phyloP scores from a whole-genome alignment of 83 land plant genomes.

The Picea engelmannii region DNA sequence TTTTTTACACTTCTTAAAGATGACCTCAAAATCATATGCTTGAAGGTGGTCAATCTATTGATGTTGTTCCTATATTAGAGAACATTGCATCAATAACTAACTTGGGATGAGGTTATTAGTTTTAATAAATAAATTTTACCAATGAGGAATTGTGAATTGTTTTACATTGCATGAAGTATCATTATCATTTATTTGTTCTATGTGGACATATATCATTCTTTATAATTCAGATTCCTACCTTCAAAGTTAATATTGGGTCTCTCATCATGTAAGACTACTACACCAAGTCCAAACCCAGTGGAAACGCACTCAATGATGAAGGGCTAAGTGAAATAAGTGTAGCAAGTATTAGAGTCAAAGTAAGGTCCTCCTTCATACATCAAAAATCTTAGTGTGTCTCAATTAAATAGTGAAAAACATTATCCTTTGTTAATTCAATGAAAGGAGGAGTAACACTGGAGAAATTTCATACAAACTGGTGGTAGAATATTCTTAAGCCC shows the following conservation, averaged over 20 bases:
- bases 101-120: not conserved
- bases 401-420: not conserved
- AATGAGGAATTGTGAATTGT: too few relatives aligned
- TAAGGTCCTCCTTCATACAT: not conserved
- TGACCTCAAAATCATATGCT: too few relatives aligned
- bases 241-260: not conserved
- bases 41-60: not conserved
- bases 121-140: too few relatives aligned
- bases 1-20: too few relatives aligned
- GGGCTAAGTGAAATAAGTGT: too few relatives aligned
- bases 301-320: too few relatives aligned
- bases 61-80: not conserved
- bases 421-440: not conserved
- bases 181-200: too few relatives aligned
- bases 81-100: not conserved
- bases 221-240: not conserved
- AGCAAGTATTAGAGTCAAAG: not conserved
- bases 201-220: not conserved
- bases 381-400: not conserved
- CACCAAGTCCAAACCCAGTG: not conserved
- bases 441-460: not conserved
- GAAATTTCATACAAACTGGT: not conserved
- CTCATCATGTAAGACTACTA: not conserved
- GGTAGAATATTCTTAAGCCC: too few relatives aligned
- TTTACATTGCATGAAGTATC: too few relatives aligned